A percentile compares a stretch with the other conserved stretches of the same genome.
Conservation (phyloP, 805 yeast species). For the Kurtzmaniella fragi region DNA sequence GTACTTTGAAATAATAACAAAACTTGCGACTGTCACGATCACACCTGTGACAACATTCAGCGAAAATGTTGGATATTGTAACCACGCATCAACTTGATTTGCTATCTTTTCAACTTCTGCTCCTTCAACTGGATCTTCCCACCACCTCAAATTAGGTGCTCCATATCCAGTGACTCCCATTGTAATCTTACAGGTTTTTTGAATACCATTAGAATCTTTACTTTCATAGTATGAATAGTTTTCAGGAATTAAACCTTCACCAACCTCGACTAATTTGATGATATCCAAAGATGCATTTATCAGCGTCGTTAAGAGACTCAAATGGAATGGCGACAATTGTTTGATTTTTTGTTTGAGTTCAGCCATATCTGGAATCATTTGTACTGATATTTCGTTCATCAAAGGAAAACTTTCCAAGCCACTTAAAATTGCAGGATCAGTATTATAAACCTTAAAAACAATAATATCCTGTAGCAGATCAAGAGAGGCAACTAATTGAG, state of each 20-base stretch:
- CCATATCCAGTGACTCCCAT: slow-evolving; percentile 1
- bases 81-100: slow-evolving; percentile 3
- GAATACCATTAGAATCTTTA: background rate
- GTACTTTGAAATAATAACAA: slow-evolving; percentile 2
- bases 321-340: slow-evolving; percentile 13
- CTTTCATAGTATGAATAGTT: background rate
- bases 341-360: slow-evolving; percentile 11
- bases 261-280: slow-evolving; percentile 32
- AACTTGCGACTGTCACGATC: slow-evolving; percentile 1
- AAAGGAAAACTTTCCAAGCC: slow-evolving; percentile 6
- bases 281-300: slow-evolving; percentile 24
- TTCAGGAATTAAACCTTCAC: slow-evolving; percentile 31
- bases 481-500: slow-evolving; percentile 16
- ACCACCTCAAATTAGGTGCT: slow-evolving; percentile 8
- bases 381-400: slow-evolving; percentile 15
- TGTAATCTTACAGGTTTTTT: slow-evolving; percentile 1
- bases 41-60: background rate
- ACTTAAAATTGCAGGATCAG: slow-evolving; percentile 7
- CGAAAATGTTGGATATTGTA: slow-evolving; percentile 2
- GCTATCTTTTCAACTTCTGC: background rate
- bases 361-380: slow-evolving; percentile 16
- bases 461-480: slow-evolving; percentile 25
- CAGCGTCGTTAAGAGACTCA: slow-evolving; percentile 25
- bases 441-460: slow-evolving; percentile 29
- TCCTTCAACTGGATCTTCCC: slow-evolving; percentile 4